Evolutionary conservation across 2,329 filamentous ascomycete species (phyloP), one percentile per base, ranked within the genome.

Genomic region (Juglanconis oblonga): DNA sequence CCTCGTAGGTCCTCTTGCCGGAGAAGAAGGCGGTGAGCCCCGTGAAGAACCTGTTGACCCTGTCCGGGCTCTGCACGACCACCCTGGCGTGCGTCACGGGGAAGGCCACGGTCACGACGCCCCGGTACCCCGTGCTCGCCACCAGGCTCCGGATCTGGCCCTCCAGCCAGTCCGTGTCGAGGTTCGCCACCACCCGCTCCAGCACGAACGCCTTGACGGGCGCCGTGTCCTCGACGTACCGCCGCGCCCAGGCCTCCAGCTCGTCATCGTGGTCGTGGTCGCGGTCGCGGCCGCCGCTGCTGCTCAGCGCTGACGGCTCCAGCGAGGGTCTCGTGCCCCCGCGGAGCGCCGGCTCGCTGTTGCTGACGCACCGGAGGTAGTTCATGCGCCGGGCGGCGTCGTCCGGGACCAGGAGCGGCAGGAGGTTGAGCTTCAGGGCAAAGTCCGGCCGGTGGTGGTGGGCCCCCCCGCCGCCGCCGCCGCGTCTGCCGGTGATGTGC

Each of bases 81-180:
- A 84, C 80, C 32, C 72, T 74, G 32, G 72, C 72, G 66, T 84
- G 81, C 4, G 79, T 80, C 10, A 81, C 71, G 7, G 80, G 79
- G 63, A 84, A 84, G 1, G 73, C 73, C 29, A 84, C 75, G 7
- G 72, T 74, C 48, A 83, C 77, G 11, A 73, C 70, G 9, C 82
- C 83, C 57, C 76, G 76, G 69, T 84, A 86, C 29, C 74, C 74
- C 38, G 77, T 79, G 9, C 77, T 70, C 1, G 79, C 79, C 9
- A 85, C 71, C 7, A 85, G 73, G 57, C 76, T 78, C 40, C 82
- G 77, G 35, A 85, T 72, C 64, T 82, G 79, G 8, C 82, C 81
- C 67, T 84, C 81, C 13, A 85, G 69, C 76, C 81, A 84, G 57
- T 71, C 71, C n/a, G 76, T 76, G 66, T 85, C 81, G 61, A 84